phyloP scores from a whole-genome alignment of 2,329 filamentous ascomycete genomes.

The Penicillium sp. region DNA sequence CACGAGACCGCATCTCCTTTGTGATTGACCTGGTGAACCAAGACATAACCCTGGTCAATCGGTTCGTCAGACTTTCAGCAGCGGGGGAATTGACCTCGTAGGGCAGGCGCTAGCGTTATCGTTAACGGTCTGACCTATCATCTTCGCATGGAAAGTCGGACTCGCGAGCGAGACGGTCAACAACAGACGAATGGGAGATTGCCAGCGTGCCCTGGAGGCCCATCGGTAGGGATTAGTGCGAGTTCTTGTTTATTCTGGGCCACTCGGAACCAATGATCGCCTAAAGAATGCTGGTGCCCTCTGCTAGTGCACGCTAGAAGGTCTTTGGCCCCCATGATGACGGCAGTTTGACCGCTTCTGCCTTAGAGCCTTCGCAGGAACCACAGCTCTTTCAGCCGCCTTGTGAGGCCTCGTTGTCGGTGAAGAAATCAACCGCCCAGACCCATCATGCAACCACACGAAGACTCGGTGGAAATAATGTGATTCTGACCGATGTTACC shows the following conservation, averaged over 20 bases:
- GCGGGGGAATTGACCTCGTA: slow-evolving; percentile 14
- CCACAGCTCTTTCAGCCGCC: slow-evolving; percentile 4
- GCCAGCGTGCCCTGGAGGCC: slow-evolving; percentile 23
- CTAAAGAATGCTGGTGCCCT: slow-evolving; percentile 11
- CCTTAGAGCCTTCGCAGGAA: slow-evolving; percentile 6
- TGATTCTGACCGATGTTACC: neutral
- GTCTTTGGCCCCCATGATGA: slow-evolving; percentile 14
- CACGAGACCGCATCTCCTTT: neutral
- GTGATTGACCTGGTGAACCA: slow-evolving; percentile 2
- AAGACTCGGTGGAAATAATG: neutral
- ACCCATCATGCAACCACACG: neutral
- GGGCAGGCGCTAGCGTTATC: slow-evolving; percentile 19
- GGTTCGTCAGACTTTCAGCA: slow-evolving; percentile 13
- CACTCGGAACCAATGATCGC: slow-evolving; percentile 4
- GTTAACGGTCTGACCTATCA: slow-evolving; percentile 8
- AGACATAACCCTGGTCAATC: slow-evolving; percentile 12
- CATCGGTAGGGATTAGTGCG: slow-evolving; percentile 34
- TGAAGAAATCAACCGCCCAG: slow-evolving; percentile 2
- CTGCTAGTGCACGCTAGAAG: slow-evolving; percentile 8
- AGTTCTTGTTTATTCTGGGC: slow-evolving; percentile 1
- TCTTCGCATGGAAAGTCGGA: neutral
- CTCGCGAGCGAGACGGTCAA: slow-evolving; percentile 13
- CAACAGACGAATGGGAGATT: slow-evolving; percentile 21
- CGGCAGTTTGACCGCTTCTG: slow-evolving; percentile 29
- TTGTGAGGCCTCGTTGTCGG: slow-evolving; percentile 11